A percentile compares a stretch with the other conserved stretches of the same genome.
Evolutionary conservation across 495 filamentous ascomycete genomes (phyloP).

Genomic region (Massariosphaeria phaeospora): DNA sequence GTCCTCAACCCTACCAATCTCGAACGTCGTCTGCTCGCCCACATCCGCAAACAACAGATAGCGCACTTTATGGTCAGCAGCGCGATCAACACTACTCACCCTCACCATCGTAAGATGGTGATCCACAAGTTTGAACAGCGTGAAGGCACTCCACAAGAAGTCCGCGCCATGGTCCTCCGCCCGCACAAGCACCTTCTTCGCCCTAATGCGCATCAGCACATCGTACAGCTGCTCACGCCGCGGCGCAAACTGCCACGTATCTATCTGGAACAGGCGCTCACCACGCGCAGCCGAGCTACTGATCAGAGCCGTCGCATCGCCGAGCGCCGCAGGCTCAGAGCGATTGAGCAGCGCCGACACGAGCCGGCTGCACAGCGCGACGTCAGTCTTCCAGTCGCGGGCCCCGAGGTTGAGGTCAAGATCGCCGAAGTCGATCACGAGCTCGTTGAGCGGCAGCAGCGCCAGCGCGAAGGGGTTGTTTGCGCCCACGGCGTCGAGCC

Average conservation of each 20-base stretch:
- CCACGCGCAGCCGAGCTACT: background rate
- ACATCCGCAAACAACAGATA: background rate
- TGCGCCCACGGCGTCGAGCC: background rate
- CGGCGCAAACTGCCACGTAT: background rate
- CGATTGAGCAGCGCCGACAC: background rate
- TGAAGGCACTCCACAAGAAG: background rate
- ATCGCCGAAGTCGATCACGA: background rate
- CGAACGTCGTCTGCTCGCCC: background rate
- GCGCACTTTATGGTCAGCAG: background rate
- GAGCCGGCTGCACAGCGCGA: background rate
- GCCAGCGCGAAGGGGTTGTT: conserved; percentile 3
- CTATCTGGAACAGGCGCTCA: background rate
- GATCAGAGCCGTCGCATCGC: background rate
- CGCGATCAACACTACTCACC: background rate
- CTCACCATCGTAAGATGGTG: background rate
- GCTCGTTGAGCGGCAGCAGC: background rate
- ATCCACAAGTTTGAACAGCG: background rate
- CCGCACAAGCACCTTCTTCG: background rate
- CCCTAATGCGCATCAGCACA: background rate
- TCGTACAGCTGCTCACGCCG: background rate
- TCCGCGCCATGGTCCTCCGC: background rate
- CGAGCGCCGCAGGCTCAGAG: background rate
- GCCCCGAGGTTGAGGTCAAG: background rate
- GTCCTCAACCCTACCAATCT: background rate
- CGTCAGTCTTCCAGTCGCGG: background rate